Conservation (phyloP, 148 eudicot genomes). For the Hydrangea macrophylla region DNA sequence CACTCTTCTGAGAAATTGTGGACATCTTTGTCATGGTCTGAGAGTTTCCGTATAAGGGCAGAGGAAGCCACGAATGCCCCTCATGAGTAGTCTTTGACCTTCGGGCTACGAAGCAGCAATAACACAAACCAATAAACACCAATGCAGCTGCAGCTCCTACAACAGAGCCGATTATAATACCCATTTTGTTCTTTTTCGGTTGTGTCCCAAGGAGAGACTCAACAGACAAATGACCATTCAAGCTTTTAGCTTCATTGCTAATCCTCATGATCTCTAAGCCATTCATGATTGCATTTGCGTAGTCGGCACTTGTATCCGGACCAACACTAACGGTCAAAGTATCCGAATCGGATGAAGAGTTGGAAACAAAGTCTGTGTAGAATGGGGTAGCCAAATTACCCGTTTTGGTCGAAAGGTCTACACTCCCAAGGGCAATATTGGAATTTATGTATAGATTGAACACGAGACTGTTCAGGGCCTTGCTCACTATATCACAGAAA, state of each 20-base stretch:
- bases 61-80: conserved; percentile 78
- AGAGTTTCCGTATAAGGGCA: conserved; percentile 85
- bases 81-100: conserved; percentile 48
- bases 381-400: conserved; percentile 63
- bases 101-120: conserved; percentile 48
- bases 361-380: conserved; percentile 79
- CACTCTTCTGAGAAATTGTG: conserved; percentile 80
- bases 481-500: conserved; percentile 83
- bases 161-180: conserved; percentile 49
- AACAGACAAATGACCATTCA: conserved; percentile 62
- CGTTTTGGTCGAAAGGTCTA: conserved; percentile 63
- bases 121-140: conserved; percentile 43
- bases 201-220: conserved; percentile 49
- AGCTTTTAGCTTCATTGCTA: conserved; percentile 80
- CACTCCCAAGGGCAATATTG: conserved; percentile 47
- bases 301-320: conserved; percentile 61
- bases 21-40: conserved; percentile 76
- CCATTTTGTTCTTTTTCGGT: conserved; percentile 32
- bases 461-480: conserved; percentile 57
- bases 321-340: conserved; percentile 74
- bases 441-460: conserved; percentile 84
- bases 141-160: conserved; percentile 50
- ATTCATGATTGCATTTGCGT: conserved; percentile 56
- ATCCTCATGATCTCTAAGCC: conserved; percentile 91
- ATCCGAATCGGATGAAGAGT: conserved; percentile 41